Evolutionary conservation across 768 basidiomycete genomes (phyloP), one percentile per base, ranked within the genome.

Genomic region (Hygrophorus pudorinus): DNA sequence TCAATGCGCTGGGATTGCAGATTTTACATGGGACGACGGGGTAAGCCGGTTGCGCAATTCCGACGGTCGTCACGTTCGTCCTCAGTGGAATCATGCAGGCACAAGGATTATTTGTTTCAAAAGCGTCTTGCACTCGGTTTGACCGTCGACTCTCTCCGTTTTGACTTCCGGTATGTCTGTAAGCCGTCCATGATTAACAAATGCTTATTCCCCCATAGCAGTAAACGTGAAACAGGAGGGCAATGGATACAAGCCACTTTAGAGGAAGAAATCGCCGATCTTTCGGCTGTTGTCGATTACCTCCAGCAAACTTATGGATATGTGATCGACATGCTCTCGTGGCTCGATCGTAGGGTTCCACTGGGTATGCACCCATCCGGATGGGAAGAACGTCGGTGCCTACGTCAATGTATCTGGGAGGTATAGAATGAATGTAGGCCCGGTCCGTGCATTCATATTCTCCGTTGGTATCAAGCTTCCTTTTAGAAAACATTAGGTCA

Each of bases 21-120:
- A 81, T 89, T 51, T 63, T 88, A 6, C 86, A 90, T 59, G 86
- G 86, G 38, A 71, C 77, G 17, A 70, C 85, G 72, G 86, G 86
- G 86, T 84, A 58, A 35, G 20, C 4, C 48, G 24, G 50, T 38
- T 4, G 46, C 2, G 18, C 20, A 34, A 24, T 35, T 36, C 37
- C n/a, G 34, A 46, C 31, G 35, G 27, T 12, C 17, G 11, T 20
- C 42, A 39, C 37, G n/a, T n/a, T n/a, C n/a, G n/a, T n/a, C n/a
- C 17, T 40, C 18, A 17, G 32, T 43, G 40, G 44, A 46, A 42
- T 27, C 28, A 27, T 54, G 38, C 60, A 89, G 86, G 54, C 87
- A 90, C 60, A 88, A 88, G 53, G 81, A 90, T 57, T 90, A 90
- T 62, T 59, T 90, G 38, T 88, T 82, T 66, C 81, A 84, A 60